Evolutionary conservation across 192 early-diverging fungal genomes (phyloP).

Genomic region (Nowakowskiella sp.): DNA sequence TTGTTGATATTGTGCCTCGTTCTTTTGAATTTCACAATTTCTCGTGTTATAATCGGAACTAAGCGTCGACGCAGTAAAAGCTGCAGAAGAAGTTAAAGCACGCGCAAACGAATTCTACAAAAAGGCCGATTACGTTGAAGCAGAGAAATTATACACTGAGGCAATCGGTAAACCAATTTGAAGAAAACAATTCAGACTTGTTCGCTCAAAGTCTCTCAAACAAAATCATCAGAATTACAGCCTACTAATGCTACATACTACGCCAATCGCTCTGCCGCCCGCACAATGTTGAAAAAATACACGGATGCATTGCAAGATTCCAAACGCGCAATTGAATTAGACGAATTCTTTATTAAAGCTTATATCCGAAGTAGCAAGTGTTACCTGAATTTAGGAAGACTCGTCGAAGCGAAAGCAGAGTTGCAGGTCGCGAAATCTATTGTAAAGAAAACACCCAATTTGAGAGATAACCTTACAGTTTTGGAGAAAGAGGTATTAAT

Average conservation of each 20-base stretch:
- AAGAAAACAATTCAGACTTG: too few relatives aligned
- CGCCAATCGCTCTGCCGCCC: constrained; percentile 71
- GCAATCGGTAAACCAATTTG: constrained; percentile 61
- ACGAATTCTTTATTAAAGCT: constrained; percentile 56
- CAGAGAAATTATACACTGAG: constrained; percentile 60
- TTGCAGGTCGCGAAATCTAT: background rate
- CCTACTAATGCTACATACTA: constrained; percentile 60
- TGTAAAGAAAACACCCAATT: background rate
- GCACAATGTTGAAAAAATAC: constrained; percentile 58
- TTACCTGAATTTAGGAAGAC: constrained; percentile 58
- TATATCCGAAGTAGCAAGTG: constrained; percentile 65
- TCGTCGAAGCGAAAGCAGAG: constrained; percentile 47
- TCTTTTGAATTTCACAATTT: too few relatives aligned
- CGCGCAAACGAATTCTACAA: constrained; percentile 67
- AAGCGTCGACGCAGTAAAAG: too few relatives aligned
- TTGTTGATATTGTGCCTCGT: too few relatives aligned
- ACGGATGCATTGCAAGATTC: constrained; percentile 58
- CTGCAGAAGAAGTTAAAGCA: constrained; percentile 63
- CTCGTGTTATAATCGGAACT: too few relatives aligned
- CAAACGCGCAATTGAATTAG: constrained; percentile 45
- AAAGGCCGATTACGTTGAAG: constrained; percentile 53
- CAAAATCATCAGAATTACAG: constrained; percentile 30
- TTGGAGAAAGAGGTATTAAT: too few relatives aligned
- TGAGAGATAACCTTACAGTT: too few relatives aligned
- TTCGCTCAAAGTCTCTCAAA: constrained; percentile 4